Base-by-base conservation (phyloP, 2,329 filamentous ascomycete genomes). In the Beauveria scarabaeidicola region DNA sequence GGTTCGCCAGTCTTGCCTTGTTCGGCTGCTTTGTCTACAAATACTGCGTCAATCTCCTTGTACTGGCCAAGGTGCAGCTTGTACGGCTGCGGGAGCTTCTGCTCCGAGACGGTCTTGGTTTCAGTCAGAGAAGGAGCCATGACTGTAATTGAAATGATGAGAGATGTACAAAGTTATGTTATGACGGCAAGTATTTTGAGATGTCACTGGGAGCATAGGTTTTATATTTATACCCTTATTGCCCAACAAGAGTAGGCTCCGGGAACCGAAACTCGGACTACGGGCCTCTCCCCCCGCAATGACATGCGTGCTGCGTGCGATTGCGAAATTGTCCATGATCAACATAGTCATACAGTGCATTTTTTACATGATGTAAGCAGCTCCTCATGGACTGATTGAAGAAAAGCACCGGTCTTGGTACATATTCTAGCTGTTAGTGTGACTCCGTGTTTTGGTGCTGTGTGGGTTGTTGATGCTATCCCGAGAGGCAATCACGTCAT, bases 41-140 rank as follows among this genome's bases (percentile, higher is more conserved):
- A 59, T 5, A 62, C 62, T 13, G 62, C 47, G n/a, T 69, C 67
- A 44, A 70, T 66, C 38, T 70, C 69, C 62, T 71, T 71, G 65
- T 71, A 70, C 44, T 67, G 64, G 38, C 66, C 68, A 13, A 68
- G 61, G 19, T 67, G 62, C 17, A 70, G 58, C 61, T 65, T 69
- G 60, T 66, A 66, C 5, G 8, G 13, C 23, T 55, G 43, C 36
- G 53, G 32, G 8, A 21, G 36, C 29, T 47, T 29, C 32, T 58
- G 23, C 15, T 59, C 55, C 2, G 60, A 13, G 38, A 29, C 53
- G 10, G 54, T 54, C 47, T 53, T n/a, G 44, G 60, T 61, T 46
- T 61, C 15, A 3, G 56, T 59, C 9, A 52, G 19, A 6, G 60
- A 61, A 17, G 60, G 60, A 10, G 60, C 60, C 60, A 61, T 61